Evolutionary conservation across 192 early-diverging fungal genomes (phyloP).

Genomic region (Backusella parvicylindrica): DNA sequence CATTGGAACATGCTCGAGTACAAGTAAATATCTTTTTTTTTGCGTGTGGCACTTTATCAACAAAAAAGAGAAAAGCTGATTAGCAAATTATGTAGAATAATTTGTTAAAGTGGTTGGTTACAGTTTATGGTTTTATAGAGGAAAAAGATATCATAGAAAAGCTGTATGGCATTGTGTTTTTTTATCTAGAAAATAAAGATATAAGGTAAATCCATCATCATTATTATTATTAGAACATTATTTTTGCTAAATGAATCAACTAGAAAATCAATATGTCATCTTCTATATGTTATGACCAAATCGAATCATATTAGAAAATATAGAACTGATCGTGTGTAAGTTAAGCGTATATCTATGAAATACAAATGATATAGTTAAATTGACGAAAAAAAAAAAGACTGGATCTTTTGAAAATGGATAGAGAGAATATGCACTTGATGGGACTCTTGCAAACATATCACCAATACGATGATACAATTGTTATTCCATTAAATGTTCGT

Average conservation of each 20-base stretch:
- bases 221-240: too few relatives aligned
- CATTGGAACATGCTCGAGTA: background rate
- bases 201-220: background rate
- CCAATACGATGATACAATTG: background rate
- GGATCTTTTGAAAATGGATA: background rate
- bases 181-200: background rate
- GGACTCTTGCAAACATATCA: background rate
- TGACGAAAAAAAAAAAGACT: background rate
- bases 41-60: too few relatives aligned
- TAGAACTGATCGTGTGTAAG: background rate
- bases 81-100: background rate
- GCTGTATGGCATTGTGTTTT: background rate
- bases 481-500: background rate
- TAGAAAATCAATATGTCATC: background rate
- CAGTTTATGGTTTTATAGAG: background rate
- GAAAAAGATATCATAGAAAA: background rate
- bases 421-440: background rate
- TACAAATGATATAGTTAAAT: too few relatives aligned
- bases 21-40: too few relatives aligned
- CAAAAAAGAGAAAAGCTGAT: too few relatives aligned
- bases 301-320: background rate
- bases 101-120: background rate
- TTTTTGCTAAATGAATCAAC: too few relatives aligned
- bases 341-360: background rate
- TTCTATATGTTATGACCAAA: background rate